Evolutionary conservation across 805 yeast species (phyloP).

Genomic region (Sugiyamaella boreocaroliniensis): DNA sequence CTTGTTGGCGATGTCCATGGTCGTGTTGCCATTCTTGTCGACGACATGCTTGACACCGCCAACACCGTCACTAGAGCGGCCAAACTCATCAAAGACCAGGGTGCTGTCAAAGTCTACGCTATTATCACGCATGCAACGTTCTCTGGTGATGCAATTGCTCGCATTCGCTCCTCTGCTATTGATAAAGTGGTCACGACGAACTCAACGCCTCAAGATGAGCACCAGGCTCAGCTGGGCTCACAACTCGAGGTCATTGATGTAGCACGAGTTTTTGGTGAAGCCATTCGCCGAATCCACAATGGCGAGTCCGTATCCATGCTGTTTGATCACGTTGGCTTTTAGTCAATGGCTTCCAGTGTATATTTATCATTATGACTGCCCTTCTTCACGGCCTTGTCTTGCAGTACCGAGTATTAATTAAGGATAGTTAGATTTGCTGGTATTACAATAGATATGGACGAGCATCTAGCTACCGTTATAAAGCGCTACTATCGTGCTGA

Average conservation of each 20-base stretch:
- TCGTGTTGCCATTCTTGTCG: slow-evolving; percentile 82
- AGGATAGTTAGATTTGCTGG: neutral
- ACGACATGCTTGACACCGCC: slow-evolving; percentile 91
- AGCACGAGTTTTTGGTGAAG: slow-evolving; percentile 83
- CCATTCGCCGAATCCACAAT: slow-evolving; percentile 90
- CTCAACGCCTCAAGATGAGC: slow-evolving; percentile 76
- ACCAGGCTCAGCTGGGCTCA: slow-evolving; percentile 47
- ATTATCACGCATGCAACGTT: slow-evolving; percentile 89
- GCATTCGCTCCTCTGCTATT: slow-evolving; percentile 60
- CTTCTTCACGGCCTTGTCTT: neutral
- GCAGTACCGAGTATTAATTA: too few relatives aligned
- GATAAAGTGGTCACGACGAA: slow-evolving; percentile 86
- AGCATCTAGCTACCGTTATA: neutral
- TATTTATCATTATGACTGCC: slow-evolving; percentile 2
- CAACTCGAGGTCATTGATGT: slow-evolving; percentile 80
- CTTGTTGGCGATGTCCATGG: slow-evolving; percentile 90
- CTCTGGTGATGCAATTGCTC: slow-evolving; percentile 80
- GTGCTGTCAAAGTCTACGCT: slow-evolving; percentile 81
- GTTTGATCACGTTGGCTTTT: slow-evolving; percentile 59
- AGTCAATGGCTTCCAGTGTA: neutral
- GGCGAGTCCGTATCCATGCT: slow-evolving; percentile 94
- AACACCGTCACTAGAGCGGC: slow-evolving; percentile 91
- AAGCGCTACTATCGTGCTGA: neutral
- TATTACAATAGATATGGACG: neutral
- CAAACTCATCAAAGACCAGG: slow-evolving; percentile 82